phyloP scores from a whole-genome alignment of 495 filamentous ascomycete genomes.

The Penicillium manginii region DNA sequence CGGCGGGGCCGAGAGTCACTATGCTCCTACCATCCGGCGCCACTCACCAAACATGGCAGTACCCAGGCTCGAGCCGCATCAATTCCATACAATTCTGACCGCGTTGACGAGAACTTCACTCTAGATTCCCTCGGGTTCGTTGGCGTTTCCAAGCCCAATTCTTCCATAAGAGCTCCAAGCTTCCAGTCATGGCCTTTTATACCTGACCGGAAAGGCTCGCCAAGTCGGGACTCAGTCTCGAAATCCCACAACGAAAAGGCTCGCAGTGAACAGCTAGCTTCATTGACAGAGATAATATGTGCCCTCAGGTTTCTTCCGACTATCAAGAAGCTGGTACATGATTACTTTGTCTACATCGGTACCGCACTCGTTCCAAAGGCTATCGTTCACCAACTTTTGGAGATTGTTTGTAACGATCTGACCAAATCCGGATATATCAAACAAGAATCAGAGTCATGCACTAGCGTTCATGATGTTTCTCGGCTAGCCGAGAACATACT shows the following conservation, averaged over 20 bases:
- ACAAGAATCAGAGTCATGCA: neutral
- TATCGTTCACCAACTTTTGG: constrained; percentile 15
- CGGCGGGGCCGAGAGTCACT: constrained; percentile 18
- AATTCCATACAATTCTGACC: neutral
- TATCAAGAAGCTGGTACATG: constrained; percentile 21
- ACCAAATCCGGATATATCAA: constrained; percentile 12
- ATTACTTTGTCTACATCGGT: constrained; percentile 19
- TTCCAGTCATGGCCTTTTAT: constrained; percentile 28
- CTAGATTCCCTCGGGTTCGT: neutral
- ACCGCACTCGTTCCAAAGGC: constrained; percentile 19
- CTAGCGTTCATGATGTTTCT: neutral
- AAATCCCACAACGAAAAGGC: constrained; percentile 13
- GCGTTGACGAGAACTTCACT: neutral
- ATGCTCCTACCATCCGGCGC: constrained; percentile 28
- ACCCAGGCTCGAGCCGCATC: neutral
- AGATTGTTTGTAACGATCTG: constrained; percentile 6
- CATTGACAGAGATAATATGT: constrained; percentile 22
- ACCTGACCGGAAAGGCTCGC: constrained; percentile 10
- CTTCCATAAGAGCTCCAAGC: constrained; percentile 10
- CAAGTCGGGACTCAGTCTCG: constrained; percentile 5
- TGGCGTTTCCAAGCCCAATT: neutral
- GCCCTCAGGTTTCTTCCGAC: constrained; percentile 17
- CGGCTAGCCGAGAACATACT: constrained; percentile 11
- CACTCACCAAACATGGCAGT: constrained; percentile 15
- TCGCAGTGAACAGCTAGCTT: constrained; percentile 8